Evolutionary conservation across 2,329 filamentous ascomycete genomes (phyloP).

Genomic region (Verticillium longisporum): DNA sequence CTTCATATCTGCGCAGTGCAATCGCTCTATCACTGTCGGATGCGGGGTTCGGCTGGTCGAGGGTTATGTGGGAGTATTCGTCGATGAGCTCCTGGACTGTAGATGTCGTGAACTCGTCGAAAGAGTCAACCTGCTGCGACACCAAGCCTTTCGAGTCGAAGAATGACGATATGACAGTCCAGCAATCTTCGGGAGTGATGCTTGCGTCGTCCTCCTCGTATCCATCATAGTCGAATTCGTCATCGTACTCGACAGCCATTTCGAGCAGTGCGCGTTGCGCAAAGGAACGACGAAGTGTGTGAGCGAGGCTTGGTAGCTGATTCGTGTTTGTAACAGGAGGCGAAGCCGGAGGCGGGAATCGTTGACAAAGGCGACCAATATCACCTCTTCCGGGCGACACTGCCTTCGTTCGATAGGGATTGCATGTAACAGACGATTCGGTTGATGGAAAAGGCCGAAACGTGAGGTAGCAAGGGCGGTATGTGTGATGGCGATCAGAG

Average conservation of each 20-base stretch:
- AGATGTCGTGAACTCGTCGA: constrained; percentile 91
- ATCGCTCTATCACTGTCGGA: constrained; percentile 71
- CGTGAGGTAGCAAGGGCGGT: neutral
- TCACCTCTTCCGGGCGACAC: neutral
- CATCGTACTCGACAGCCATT: constrained; percentile 52
- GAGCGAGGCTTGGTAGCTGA: no score
- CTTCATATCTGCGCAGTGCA: constrained; percentile 84
- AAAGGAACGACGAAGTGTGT: no score
- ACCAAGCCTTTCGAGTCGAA: constrained; percentile 95
- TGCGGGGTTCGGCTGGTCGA: constrained; percentile 84
- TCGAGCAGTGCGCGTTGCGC: constrained; percentile 8
- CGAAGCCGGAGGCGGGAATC: neutral
- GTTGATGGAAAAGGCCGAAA: neutral
- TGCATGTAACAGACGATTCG: neutral
- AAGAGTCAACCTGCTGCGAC: constrained; percentile 96
- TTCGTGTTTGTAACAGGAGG: neutral
- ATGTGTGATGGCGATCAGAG: no score
- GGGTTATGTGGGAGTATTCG: constrained; percentile 84
- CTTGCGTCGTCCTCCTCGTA: constrained; percentile 60
- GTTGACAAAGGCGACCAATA: neutral
- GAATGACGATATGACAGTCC: constrained; percentile 95
- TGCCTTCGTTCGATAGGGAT: neutral
- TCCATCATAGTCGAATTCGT: constrained; percentile 59
- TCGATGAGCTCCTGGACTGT: constrained; percentile 93
- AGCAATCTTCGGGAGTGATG: constrained; percentile 96